phyloP scores from a whole-genome alignment of 2,329 filamentous ascomycete species.

The Teratosphaeria pseudoeucalypti region DNA sequence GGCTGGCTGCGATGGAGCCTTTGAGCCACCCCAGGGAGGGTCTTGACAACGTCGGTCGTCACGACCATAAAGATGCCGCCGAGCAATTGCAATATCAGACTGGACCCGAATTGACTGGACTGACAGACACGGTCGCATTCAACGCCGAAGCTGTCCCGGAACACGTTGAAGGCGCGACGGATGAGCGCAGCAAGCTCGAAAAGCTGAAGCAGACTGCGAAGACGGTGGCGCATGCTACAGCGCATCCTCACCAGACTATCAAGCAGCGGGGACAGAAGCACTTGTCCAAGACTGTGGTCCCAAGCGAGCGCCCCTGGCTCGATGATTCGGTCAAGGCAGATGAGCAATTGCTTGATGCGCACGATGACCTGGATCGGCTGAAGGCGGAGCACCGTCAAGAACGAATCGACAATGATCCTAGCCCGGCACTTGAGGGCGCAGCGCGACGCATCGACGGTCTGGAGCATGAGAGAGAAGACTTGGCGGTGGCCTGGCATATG shows the following conservation, averaged over 20 bases:
- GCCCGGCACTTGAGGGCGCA: not conserved
- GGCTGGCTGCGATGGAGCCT: not conserved
- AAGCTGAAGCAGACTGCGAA: slow-evolving; percentile 1
- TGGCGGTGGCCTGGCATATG: slow-evolving; percentile 3
- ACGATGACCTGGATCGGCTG: slow-evolving; percentile 1
- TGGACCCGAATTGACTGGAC: not conserved
- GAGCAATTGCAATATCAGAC: not conserved
- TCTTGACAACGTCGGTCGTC: not conserved
- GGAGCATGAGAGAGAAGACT: slow-evolving; percentile 1
- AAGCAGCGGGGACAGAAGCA: not conserved
- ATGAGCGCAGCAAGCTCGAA: not conserved
- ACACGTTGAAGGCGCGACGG: not conserved
- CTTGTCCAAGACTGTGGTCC: not conserved
- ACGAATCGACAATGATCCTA: not conserved
- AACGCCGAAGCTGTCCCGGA: slow-evolving; percentile 1
- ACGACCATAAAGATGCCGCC: not conserved
- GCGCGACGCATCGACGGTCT: not conserved
- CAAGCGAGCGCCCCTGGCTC: slow-evolving; percentile 2
- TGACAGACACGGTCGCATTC: slow-evolving; percentile 1
- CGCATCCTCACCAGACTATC: slow-evolving; percentile 2
- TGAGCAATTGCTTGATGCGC: not conserved
- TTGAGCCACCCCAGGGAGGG: not conserved
- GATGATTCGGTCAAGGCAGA: not conserved
- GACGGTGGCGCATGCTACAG: not conserved
- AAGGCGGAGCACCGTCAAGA: not conserved